These are phyloP conservation scores for Phascolomyces articulosus DNA, from an alignment of 371 early-diverging fungal genomes.

Conservation along the genomic window DNA sequence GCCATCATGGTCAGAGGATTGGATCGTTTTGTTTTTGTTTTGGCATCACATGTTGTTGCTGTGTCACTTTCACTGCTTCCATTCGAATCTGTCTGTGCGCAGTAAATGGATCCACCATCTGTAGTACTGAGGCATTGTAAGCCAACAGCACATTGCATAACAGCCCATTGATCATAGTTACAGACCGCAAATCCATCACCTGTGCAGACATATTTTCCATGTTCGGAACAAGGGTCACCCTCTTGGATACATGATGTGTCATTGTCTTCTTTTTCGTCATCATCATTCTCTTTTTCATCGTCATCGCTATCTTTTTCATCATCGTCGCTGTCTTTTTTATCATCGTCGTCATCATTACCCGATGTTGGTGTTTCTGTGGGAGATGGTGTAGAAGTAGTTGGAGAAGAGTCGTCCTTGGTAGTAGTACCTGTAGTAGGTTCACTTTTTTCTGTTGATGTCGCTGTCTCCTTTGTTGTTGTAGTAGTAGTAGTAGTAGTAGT, in stretches of 20 bases:
- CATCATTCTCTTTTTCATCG: background rate
- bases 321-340: background rate
- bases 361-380: background rate
- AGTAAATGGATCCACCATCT: conserved; percentile 37
- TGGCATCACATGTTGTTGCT: conserved; percentile 16
- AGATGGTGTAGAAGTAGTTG: conserved; percentile 9
- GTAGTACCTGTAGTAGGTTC: too few relatives aligned
- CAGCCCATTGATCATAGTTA: conserved; percentile 27
- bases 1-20: too few relatives aligned
- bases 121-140: conserved; percentile 33
- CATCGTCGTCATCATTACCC: background rate
- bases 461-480: background rate
- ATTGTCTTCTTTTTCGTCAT: background rate
- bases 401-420: background rate
- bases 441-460: background rate
- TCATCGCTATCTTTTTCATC: background rate
- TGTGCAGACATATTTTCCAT: conserved; percentile 16
- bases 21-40: background rate
- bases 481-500: background rate
- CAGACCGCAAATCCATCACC: conserved; percentile 21
- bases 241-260: conserved; percentile 8
- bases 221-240: conserved; percentile 12
- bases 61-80: conserved; percentile 8
- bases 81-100: conserved; percentile 23
- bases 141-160: conserved; percentile 26